These are phyloP conservation scores for Fusarium nematophilum DNA, from an alignment of 2,329 filamentous ascomycete genomes.

Conservation along the genomic window DNA sequence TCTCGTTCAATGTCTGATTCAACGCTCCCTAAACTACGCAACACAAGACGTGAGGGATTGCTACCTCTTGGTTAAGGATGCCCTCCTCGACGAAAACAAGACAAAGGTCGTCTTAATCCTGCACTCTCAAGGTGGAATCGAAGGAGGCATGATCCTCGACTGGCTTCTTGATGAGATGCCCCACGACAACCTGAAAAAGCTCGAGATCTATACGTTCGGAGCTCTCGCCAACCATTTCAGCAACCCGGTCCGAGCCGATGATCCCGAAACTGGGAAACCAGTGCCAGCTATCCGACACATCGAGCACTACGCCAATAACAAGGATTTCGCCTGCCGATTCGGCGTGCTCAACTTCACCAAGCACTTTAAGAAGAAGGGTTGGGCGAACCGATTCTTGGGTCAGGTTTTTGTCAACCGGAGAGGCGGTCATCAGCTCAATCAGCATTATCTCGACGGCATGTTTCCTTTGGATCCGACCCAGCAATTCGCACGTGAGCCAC, in stretches of 20 bases:
- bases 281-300: slow-evolving; percentile 16
- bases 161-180: slow-evolving; percentile 33
- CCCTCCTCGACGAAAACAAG: slow-evolving; percentile 12
- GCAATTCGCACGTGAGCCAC: not conserved
- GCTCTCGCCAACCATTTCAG: slow-evolving; percentile 30
- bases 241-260: slow-evolving; percentile 18
- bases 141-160: slow-evolving; percentile 31
- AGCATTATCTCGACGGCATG: slow-evolving; percentile 30
- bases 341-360: slow-evolving; percentile 19
- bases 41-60: slow-evolving; percentile 29
- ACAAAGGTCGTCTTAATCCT: slow-evolving; percentile 28
- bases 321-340: slow-evolving; percentile 23
- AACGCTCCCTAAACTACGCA: slow-evolving; percentile 24
- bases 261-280: not conserved
- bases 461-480: slow-evolving; percentile 11
- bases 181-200: slow-evolving; percentile 17
- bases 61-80: slow-evolving; percentile 29
- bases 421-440: slow-evolving; percentile 30
- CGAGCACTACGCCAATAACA: slow-evolving; percentile 24
- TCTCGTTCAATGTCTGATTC: slow-evolving; percentile 28
- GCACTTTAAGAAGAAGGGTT: slow-evolving; percentile 3
- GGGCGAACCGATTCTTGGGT: slow-evolving; percentile 28
- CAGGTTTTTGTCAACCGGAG: slow-evolving; percentile 24
- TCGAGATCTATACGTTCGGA: slow-evolving; percentile 31
- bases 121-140: slow-evolving; percentile 24